These are phyloP conservation scores for Aspergillus bridgeri DNA, from an alignment of 495 filamentous ascomycete species.

Conservation along the genomic window DNA sequence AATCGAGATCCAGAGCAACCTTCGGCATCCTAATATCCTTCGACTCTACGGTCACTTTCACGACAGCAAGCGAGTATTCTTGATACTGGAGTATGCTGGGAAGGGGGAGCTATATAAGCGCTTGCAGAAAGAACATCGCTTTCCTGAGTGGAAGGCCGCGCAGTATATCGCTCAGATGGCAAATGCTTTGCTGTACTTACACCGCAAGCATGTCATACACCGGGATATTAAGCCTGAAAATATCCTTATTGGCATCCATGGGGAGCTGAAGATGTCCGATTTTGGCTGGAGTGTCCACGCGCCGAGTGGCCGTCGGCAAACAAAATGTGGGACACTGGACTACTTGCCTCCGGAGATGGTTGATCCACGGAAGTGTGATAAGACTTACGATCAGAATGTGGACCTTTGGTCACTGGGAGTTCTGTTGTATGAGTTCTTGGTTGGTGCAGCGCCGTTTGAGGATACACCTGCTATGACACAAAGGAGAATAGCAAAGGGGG, in stretches of 20 bases:
- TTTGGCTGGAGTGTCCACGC: slow-evolving; percentile 97
- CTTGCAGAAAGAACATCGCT: slow-evolving; percentile 74
- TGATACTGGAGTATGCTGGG: slow-evolving; percentile 90
- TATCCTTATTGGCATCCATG: slow-evolving; percentile 91
- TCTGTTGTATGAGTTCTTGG: slow-evolving; percentile 89
- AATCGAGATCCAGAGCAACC: slow-evolving; percentile 93
- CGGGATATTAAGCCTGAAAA: slow-evolving; percentile 98
- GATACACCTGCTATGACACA: slow-evolving; percentile 91
- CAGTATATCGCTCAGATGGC: slow-evolving; percentile 97
- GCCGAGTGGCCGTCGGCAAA: slow-evolving; percentile 86
- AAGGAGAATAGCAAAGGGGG: slow-evolving; percentile 75
- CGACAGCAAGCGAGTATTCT: slow-evolving; percentile 86
- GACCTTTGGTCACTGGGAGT: slow-evolving; percentile 93
- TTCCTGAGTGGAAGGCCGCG: slow-evolving; percentile 90
- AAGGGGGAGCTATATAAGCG: slow-evolving; percentile 96
- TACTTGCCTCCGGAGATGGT: slow-evolving; percentile 98
- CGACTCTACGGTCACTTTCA: slow-evolving; percentile 92
- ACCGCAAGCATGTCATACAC: slow-evolving; percentile 97
- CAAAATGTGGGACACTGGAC: slow-evolving; percentile 93
- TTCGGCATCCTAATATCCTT: slow-evolving; percentile 91
- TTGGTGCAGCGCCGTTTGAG: slow-evolving; percentile 91
- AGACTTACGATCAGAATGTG: slow-evolving; percentile 87
- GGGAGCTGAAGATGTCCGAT: slow-evolving; percentile 95
- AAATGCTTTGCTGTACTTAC: slow-evolving; percentile 79
- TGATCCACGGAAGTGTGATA: slow-evolving; percentile 67